Conservation (phyloP, 352 stramenopile species). For the Phytophthora sp. region DNA sequence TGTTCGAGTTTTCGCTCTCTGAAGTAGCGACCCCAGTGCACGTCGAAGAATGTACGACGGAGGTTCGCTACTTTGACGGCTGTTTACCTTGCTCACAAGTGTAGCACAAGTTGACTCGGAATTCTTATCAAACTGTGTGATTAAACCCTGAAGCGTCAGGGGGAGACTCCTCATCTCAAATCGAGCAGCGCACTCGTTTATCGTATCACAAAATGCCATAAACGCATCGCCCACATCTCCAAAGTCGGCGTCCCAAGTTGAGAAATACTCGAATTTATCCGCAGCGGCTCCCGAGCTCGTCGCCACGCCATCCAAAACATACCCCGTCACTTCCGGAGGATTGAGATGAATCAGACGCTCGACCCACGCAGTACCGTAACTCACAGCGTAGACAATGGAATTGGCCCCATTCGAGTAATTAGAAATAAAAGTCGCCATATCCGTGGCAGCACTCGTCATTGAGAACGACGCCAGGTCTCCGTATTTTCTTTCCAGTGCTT, state of each 20-base stretch:
- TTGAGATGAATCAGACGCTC: slow-evolving; percentile 59
- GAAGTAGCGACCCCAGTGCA: slow-evolving; percentile 37
- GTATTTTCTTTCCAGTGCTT: slow-evolving; percentile 49
- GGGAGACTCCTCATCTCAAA: slow-evolving; percentile 30
- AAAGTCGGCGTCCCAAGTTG: slow-evolving; percentile 49
- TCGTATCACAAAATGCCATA: slow-evolving; percentile 27
- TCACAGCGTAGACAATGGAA: slow-evolving; percentile 51
- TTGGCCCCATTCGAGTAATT: slow-evolving; percentile 26
- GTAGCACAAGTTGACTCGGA: slow-evolving; percentile 33
- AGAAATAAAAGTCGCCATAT: slow-evolving; percentile 45
- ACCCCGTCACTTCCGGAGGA: slow-evolving; percentile 46
- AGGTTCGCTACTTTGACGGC: slow-evolving; percentile 7
- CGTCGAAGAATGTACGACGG: slow-evolving; percentile 38
- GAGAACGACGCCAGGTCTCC: slow-evolving; percentile 54
- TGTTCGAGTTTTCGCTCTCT: slow-evolving; percentile 23
- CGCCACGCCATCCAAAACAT: slow-evolving; percentile 53
- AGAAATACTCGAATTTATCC: slow-evolving; percentile 42
- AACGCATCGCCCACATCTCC: slow-evolving; percentile 45
- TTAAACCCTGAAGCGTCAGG: slow-evolving; percentile 27
- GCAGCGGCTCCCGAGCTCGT: slow-evolving; percentile 39
- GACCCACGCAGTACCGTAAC: slow-evolving; percentile 55
- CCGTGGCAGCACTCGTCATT: slow-evolving; percentile 48
- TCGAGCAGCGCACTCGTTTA: slow-evolving; percentile 25
- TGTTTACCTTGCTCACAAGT: slow-evolving; percentile 15
- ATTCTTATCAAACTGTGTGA: slow-evolving; percentile 34